Evolutionary conservation across 306 rosid genomes (phyloP).

Genomic region (Prunus padus): DNA sequence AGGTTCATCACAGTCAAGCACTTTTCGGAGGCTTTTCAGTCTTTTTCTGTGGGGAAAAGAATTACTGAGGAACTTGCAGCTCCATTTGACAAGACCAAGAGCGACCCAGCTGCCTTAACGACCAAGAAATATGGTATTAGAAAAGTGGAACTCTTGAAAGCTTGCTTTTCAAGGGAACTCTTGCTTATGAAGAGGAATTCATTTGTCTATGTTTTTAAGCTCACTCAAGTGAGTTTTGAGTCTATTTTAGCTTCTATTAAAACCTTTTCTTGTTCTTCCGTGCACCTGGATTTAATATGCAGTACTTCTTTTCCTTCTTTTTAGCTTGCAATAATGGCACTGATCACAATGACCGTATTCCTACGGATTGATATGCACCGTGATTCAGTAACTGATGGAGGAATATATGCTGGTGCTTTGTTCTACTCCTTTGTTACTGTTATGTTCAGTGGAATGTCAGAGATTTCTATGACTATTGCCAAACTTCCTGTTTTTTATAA

Average conservation of each 20-base stretch:
- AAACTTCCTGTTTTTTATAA: constrained; percentile 64
- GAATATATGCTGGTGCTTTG: constrained; percentile 50
- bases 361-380: constrained; percentile 43
- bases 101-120: constrained; percentile 49
- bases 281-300: background rate
- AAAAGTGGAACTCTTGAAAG: constrained; percentile 43
- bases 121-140: constrained; percentile 37
- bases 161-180: constrained; percentile 56
- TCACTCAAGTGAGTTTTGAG: constrained; percentile 40
- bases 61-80: constrained; percentile 35
- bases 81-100: constrained; percentile 50
- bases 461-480: constrained; percentile 50
- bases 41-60: constrained; percentile 38
- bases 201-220: constrained; percentile 38
- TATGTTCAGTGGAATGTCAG: constrained; percentile 60
- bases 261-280: background rate
- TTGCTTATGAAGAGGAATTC: constrained; percentile 66
- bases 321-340: constrained; percentile 36
- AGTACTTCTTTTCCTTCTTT: background rate
- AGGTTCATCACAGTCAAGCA: constrained; percentile 40
- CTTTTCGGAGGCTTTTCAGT: constrained; percentile 36
- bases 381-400: constrained; percentile 43
- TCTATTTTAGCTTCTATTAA: background rate
- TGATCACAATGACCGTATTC: constrained; percentile 45
- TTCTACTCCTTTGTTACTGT: constrained; percentile 40